Evolutionary conservation across 2,329 filamentous ascomycete species (phyloP).

Genomic region (Calonectria henricotiae): DNA sequence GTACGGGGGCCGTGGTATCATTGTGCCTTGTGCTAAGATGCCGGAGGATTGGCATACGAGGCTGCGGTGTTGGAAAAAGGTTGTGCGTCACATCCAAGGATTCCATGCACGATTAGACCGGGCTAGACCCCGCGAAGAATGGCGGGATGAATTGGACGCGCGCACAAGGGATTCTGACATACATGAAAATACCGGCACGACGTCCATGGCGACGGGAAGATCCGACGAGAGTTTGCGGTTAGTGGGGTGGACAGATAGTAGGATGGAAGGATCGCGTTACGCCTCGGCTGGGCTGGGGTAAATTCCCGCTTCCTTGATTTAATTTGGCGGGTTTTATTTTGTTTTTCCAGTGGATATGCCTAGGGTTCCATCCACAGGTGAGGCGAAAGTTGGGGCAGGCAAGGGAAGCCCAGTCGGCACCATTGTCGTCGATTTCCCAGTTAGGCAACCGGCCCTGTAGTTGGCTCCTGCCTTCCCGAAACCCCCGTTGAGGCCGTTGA

Average conservation of each 20-base stretch:
- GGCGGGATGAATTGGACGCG: constrained; percentile 21
- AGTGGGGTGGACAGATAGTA: constrained; percentile 25
- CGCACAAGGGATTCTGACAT: constrained; percentile 30
- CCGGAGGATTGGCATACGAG: constrained; percentile 28
- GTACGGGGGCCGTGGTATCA: constrained; percentile 10
- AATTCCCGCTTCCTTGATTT: neutral
- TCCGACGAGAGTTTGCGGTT: constrained; percentile 31
- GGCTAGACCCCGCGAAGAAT: constrained; percentile 14
- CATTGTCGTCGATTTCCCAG: constrained; percentile 21
- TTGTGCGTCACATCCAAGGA: constrained; percentile 26
- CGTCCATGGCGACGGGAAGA: constrained; percentile 27
- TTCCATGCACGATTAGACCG: constrained; percentile 23
- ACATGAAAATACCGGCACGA: constrained; percentile 14
- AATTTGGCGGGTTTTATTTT: constrained; percentile 16
- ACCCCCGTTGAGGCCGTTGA: constrained; percentile 29
- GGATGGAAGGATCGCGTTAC: constrained; percentile 23
- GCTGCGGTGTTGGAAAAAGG: constrained; percentile 16
- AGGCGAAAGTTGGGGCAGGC: constrained; percentile 18
- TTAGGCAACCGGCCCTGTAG: constrained; percentile 29
- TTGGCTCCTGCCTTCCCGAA: constrained; percentile 34
- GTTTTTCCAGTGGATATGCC: constrained; percentile 18
- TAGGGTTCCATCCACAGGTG: constrained; percentile 29
- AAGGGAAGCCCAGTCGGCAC: neutral
- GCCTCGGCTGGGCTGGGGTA: constrained; percentile 27
- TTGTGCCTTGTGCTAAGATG: constrained; percentile 22